phyloP scores from a whole-genome alignment of 2,329 filamentous ascomycete genomes.

The Pseudopithomyces chartarum region DNA sequence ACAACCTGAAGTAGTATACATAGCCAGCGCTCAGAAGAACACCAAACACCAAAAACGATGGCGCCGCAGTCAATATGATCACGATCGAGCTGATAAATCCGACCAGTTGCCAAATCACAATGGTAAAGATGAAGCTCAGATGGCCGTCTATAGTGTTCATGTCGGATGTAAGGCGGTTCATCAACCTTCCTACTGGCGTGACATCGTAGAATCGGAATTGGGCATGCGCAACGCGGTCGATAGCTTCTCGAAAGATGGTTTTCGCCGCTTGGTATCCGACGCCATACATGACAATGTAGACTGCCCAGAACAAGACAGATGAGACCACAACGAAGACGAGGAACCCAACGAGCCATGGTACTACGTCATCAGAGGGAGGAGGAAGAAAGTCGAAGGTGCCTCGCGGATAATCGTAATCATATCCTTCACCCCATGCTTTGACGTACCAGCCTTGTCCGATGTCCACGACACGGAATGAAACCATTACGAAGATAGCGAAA shows the following conservation, averaged over 20 bases:
- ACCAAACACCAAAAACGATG: slow-evolving; percentile 75
- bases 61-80: slow-evolving; percentile 80
- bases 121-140: slow-evolving; percentile 75
- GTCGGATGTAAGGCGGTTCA: slow-evolving; percentile 90
- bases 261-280: slow-evolving; percentile 81
- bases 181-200: slow-evolving; percentile 84
- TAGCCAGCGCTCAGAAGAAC: slow-evolving; percentile 70
- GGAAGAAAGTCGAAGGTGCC: slow-evolving; percentile 60
- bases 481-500: slow-evolving; percentile 65
- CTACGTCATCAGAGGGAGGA: slow-evolving; percentile 67
- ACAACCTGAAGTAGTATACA: slow-evolving; percentile 73
- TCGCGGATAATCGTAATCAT: slow-evolving; percentile 49
- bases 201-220: slow-evolving; percentile 91
- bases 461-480: slow-evolving; percentile 66
- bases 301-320: slow-evolving; percentile 56
- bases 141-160: slow-evolving; percentile 88
- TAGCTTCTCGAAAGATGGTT: slow-evolving; percentile 72
- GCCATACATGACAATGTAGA: slow-evolving; percentile 71
- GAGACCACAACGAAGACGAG: slow-evolving; percentile 58
- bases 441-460: slow-evolving; percentile 78
- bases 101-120: slow-evolving; percentile 72
- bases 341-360: slow-evolving; percentile 76
- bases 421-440: slow-evolving; percentile 85
- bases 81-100: slow-evolving; percentile 73
- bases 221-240: slow-evolving; percentile 75